phyloP scores from a whole-genome alignment of 1,284 basidiomycete species.

The Marasmius fiardii region DNA sequence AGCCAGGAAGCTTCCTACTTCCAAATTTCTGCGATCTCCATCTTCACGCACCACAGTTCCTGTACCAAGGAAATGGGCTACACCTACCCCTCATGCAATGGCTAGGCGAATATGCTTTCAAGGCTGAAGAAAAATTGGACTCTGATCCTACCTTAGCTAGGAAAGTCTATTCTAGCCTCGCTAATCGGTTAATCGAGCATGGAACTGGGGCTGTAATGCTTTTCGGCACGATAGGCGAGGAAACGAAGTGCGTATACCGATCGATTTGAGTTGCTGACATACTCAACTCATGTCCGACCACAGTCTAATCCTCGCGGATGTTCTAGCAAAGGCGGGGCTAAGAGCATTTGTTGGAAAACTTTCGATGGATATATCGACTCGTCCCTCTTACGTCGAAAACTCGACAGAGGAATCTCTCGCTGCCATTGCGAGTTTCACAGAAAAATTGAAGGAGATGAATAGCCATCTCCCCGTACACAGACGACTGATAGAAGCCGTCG shows the following conservation, averaged over 20 bases:
- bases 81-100: constrained; percentile 83
- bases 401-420: constrained; percentile 47
- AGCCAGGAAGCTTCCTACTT: constrained; percentile 58
- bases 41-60: constrained; percentile 82
- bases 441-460: constrained; percentile 41
- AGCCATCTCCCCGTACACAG: constrained; percentile 37
- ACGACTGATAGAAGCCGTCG: constrained; percentile 69
- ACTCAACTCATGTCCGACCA: neutral
- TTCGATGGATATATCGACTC: constrained; percentile 80
- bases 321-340: constrained; percentile 69
- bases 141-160: constrained; percentile 54
- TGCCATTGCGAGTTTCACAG: constrained; percentile 55
- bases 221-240: constrained; percentile 78
- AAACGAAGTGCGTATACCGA: constrained; percentile 63
- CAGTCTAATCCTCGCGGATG: constrained; percentile 74
- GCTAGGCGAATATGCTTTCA: constrained; percentile 75
- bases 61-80: constrained; percentile 82
- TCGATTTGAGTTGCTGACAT: neutral
- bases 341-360: constrained; percentile 81
- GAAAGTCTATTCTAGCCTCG: constrained; percentile 65
- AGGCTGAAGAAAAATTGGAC: constrained; percentile 76
- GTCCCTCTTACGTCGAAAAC: constrained; percentile 66
- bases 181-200: constrained; percentile 56
- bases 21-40: constrained; percentile 82
- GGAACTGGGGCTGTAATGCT: constrained; percentile 76